Base-by-base conservation (phyloP, 108 stramenopile genomes). In the Thalassiosira profunda region DNA sequence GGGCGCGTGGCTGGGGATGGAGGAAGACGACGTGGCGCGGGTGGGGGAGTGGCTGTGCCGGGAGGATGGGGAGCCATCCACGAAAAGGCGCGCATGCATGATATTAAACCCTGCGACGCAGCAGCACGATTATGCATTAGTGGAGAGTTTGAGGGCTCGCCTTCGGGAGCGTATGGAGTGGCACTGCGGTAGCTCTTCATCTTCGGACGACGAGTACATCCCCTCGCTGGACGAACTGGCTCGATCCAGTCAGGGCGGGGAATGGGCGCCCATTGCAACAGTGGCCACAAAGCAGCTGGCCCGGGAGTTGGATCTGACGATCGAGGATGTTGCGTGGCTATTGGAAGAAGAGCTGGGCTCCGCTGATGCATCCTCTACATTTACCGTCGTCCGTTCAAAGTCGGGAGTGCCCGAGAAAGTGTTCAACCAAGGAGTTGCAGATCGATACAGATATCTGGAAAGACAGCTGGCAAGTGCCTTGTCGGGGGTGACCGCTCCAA, bases 241-340 rank as follows among this genome's bases (percentile, higher is more conserved):
- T 29, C 49, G 28, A 3, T n/a, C 28, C n/a, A 18, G 5, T 51
- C n/a, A 26, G n/a, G 26, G 14, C 5, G 0, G 14, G 3, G 30
- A 51, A 23, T n/a, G 5, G 30, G n/a, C 49, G 9, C 30, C 24
- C 15, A 4, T 24, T 51, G 28, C 18, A 7, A 38, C 57, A 12
- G 20, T 54, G 12, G 10, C 52, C 2, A 36, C 20, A 34, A 17
- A 48, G 18, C 30, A 36, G 20, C 33, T 70, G 14, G 54, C 68
- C 38, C 57, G 30, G 46, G 68, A 70, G 25, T 29, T 70, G 57
- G 57, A 55, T 30, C 24, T 70, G 23, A 49, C 68, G n/a, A 14
- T 17, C 11, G 46, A 58, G 26, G 68, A 70, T 49, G 57, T 58
- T 20, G 30, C 12, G 6, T n/a, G 14, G 35, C 17, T 70, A 35